Base-by-base conservation (phyloP, 768 basidiomycete genomes). In the Kwoniella europaea region DNA sequence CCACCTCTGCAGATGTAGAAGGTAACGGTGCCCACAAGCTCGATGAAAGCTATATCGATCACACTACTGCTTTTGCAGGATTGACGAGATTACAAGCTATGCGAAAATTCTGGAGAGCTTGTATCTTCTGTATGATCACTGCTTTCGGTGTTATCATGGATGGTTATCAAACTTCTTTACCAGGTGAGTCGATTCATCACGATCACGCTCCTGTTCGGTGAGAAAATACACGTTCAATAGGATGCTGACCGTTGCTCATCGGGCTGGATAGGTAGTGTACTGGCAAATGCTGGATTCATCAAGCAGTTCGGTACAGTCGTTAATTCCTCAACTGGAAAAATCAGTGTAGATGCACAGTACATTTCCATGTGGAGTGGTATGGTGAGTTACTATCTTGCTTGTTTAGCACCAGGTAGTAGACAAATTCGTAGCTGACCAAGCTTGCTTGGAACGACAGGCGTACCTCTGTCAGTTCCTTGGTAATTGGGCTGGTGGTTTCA, bases 341-440 rank as follows among this genome's bases (percentile, higher is more conserved):
- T 59, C 16, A 61, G 58, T 44, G 57, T 67, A 10, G 41, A 67
- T 46, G 68, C 73, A 2, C 52, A 63, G 57, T 65, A 74, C 42
- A 68, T 77, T 13, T 71, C 73, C 27, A 52, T 66, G 20, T 77
- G 76, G 76, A 52, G 61, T 43, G 76, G 73, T 15, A 27, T 74
- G 42, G 50, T 56, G 27, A 59, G 64, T 24, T 35, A 35, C 35
- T 0, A 0, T 7, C 35, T 35, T 35, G 35, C 3, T 35, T 35
- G 1, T 35, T 35, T 35, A n/a, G n/a, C n/a, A n/a, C n/a, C n/a
- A n/a, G n/a, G n/a, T n/a, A n/a, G n/a, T n/a, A n/a, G n/a, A n/a
- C n/a, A n/a, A n/a, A n/a, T n/a, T n/a, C n/a, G n/a, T n/a, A n/a
- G n/a, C n/a, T n/a, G n/a, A n/a, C n/a, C n/a, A n/a, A n/a, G n/a